Evolutionary conservation across 495 filamentous ascomycete genomes (phyloP), one percentile per base, ranked within the genome.

Genomic region (Penicillium coprophilum): DNA sequence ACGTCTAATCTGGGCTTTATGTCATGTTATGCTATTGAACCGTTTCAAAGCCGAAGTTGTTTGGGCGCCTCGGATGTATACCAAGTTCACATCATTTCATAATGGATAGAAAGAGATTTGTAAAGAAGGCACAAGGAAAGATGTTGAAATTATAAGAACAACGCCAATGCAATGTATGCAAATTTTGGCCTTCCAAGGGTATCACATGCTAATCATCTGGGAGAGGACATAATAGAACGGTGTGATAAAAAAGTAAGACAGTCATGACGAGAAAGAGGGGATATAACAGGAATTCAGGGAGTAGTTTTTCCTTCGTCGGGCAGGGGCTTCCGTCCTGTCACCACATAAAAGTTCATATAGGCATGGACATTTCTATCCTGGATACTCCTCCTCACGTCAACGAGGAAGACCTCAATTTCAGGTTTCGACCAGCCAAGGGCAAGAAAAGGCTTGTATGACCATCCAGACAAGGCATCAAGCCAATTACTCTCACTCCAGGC

Each of bases 321-420:
- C 20, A 46, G 30, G 19, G 82, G 84, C 58, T 84, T 85, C 48
- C 81, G 69, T 6, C 82, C 84, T 20, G 68, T 79, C 8, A 87
- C 81, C 19, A 82, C 75, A 54, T 78, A 76, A 19, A 79, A 71
- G 28, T 79, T 74, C 56, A 77, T 68, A 55, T 84, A 87, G 7
- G 78, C 72, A 62, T 87, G 85, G 6, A 86, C 70, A 41, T 67
- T 70, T 17, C 71, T 67, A 62, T 87, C 74, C 21, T 78, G 76
- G 19, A 88, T 71, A 45, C 75, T 72, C 46, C 78, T 80, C 38
- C 85, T 71, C 6, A 86, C 82, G 47, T 81, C 73, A 30, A 86
- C 81, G 12, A 87, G 72, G 15, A 81, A 83, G 23, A 85, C 80
- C 70, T 87, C 77, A 30, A 80, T 78, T 58, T 80, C 77, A 2